phyloP scores from a whole-genome alignment of 2,329 filamentous ascomycete species.

The Paraphaeosphaeria minitans region DNA sequence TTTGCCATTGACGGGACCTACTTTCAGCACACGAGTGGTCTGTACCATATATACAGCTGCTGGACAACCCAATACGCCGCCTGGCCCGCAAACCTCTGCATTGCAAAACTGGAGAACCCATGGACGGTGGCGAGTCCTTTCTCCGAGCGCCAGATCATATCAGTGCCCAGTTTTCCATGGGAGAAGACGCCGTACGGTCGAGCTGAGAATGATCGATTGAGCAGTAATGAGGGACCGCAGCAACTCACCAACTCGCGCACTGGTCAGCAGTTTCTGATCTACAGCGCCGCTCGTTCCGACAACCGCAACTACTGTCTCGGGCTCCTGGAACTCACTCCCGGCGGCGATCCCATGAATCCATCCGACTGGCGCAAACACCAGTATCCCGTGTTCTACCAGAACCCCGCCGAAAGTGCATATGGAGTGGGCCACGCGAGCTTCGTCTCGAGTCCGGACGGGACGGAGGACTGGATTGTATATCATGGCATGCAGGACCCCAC shows the following conservation, averaged over 20 bases:
- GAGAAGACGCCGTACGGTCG: slow-evolving; percentile 59
- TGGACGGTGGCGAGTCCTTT: slow-evolving; percentile 55
- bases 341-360: slow-evolving; percentile 56
- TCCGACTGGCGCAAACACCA: slow-evolving; percentile 56
- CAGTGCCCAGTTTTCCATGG: slow-evolving; percentile 55
- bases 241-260: slow-evolving; percentile 56
- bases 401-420: slow-evolving; percentile 51
- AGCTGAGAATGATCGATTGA: slow-evolving; percentile 52
- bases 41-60: slow-evolving; percentile 50
- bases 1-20: slow-evolving; percentile 62
- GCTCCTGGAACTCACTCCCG: slow-evolving; percentile 51
- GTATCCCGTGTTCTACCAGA: slow-evolving; percentile 56
- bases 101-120: slow-evolving; percentile 56
- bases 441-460: slow-evolving; percentile 54
- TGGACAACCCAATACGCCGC: slow-evolving; percentile 52
- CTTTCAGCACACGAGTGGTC: slow-evolving; percentile 48
- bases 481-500: slow-evolving; percentile 58
- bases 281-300: slow-evolving; percentile 56
- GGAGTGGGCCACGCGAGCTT: slow-evolving; percentile 60
- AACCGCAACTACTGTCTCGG: slow-evolving; percentile 61
- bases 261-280: slow-evolving; percentile 56
- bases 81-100: slow-evolving; percentile 60
- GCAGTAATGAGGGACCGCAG: slow-evolving; percentile 58
- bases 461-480: slow-evolving; percentile 59
- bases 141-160: slow-evolving; percentile 54